Conservation (phyloP, 2,329 filamentous ascomycete genomes). For the Corniculantispora saksenae region DNA sequence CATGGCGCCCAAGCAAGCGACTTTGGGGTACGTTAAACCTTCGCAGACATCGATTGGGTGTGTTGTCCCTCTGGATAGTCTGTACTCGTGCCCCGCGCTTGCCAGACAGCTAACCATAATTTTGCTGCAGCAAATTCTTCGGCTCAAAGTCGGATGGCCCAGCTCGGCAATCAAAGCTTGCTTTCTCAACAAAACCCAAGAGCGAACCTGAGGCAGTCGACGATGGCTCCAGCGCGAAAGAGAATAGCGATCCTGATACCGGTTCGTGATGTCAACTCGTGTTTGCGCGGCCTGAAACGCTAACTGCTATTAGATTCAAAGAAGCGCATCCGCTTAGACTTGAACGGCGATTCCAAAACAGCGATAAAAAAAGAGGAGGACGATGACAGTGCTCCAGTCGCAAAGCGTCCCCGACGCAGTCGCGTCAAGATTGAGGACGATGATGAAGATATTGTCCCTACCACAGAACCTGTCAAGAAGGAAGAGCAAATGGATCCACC, state of each 20-base stretch:
- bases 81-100: not conserved
- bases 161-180: conserved; percentile 75
- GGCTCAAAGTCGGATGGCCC: conserved; percentile 57
- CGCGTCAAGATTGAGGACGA: conserved; percentile 54
- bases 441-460: conserved; percentile 42
- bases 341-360: not conserved
- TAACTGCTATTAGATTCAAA: conserved; percentile 39
- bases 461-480: conserved; percentile 38
- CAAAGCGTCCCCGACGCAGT: conserved; percentile 56
- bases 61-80: conserved; percentile 33
- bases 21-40: conserved; percentile 81
- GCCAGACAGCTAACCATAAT: not conserved
- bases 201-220: conserved; percentile 32
- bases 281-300: not conserved
- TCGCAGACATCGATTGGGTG: conserved; percentile 74
- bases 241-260: conserved; percentile 40
- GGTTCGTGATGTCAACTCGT: conserved; percentile 31
- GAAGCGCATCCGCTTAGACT: conserved; percentile 43
- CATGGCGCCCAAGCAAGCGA: conserved; percentile 71
- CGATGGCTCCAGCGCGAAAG: conserved; percentile 34
- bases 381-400: conserved; percentile 60
- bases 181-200: conserved; percentile 65
- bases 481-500: conserved; percentile 22
- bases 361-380: conserved; percentile 44
- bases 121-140: conserved; percentile 77